Evolutionary conservation across 345 rosid species (phyloP), one percentile per base, ranked within the genome.

Genomic region (Dipteronia sinensis): DNA sequence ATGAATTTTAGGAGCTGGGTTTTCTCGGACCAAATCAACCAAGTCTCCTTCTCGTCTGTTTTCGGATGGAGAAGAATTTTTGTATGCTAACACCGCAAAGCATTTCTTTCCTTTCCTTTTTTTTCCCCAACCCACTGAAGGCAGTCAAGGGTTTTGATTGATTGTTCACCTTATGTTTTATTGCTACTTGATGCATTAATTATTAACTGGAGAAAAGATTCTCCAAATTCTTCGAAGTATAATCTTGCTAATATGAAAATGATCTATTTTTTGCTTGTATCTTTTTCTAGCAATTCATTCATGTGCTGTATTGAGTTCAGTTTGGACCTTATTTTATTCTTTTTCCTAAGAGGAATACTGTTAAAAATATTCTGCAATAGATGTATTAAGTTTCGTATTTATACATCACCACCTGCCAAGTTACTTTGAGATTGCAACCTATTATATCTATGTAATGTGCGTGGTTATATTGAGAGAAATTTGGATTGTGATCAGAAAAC

Each of bases 1-100:
- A 6, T 22, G 44, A 81, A 63, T 78, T 76, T 87, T 81, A 78
- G 81, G 82, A 75, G 76, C 69, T 81, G 83, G 77, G 78, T 68
- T 74, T 80, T 75, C 46, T 69, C 31, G 80, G 80, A 80, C 85
- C 83, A 77, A 86, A 77, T 69, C 73, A 13, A 23, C 75, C 49
- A 64, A 68, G 69, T 51, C 69, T 25, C 17, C 47, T 42, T 9
- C 2, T n/a, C 51, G 46, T 67, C 78, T 34, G 80, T 83, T 78
- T 77, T 81, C 74, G 25, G 53, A 76, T 61, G 71, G 78, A 77
- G 64, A 22, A 20, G 44, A 42, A 31, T 61, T 77, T 69, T 62
- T 69, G 64, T 72, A 73, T 64, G 80, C 75, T 76, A 83, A 79
- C 79, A 77, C 68, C 55, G 68, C 74, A 66, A 63, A 25, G 55